Evolutionary conservation across 163 green algal genomes (phyloP).

Genomic region (Scenedesmus sp.): DNA sequence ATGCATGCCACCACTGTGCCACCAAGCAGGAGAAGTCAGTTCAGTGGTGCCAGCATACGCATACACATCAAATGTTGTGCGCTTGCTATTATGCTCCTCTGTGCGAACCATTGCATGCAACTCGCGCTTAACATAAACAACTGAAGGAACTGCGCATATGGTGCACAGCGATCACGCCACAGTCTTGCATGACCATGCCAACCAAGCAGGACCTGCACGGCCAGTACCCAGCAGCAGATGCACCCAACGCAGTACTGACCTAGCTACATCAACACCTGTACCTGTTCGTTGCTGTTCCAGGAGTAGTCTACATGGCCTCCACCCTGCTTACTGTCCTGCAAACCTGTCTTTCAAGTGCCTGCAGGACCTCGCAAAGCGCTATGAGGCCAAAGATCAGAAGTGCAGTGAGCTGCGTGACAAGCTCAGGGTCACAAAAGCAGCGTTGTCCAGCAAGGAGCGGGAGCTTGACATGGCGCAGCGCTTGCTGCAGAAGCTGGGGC

Average conservation of each 20-base stretch:
- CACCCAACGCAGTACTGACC: neutral
- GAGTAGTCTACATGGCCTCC: neutral
- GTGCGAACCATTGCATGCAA: neutral
- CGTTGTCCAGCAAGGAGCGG: constrained; percentile 14
- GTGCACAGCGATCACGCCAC: no score
- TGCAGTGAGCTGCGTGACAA: constrained; percentile 48
- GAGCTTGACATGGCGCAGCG: constrained; percentile 45
- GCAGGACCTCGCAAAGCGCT: constrained; percentile 45
- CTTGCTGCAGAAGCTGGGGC: constrained; percentile 18
- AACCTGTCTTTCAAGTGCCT: neutral
- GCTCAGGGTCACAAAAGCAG: constrained; percentile 40
- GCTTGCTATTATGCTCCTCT: neutral
- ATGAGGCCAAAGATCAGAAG: constrained; percentile 46
- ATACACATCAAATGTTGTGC: neutral
- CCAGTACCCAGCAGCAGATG: neutral
- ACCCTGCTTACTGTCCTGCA: neutral
- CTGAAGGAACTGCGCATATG: no score
- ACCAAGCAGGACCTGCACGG: no score
- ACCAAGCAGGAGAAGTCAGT: neutral
- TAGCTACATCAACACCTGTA: neutral
- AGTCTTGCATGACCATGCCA: no score
- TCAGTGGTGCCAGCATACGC: neutral
- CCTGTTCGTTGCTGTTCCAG: neutral
- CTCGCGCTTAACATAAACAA: neutral
- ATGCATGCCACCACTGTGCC: neutral